Base-by-base conservation (phyloP, 768 basidiomycete genomes). In the Lentinula boryana region DNA sequence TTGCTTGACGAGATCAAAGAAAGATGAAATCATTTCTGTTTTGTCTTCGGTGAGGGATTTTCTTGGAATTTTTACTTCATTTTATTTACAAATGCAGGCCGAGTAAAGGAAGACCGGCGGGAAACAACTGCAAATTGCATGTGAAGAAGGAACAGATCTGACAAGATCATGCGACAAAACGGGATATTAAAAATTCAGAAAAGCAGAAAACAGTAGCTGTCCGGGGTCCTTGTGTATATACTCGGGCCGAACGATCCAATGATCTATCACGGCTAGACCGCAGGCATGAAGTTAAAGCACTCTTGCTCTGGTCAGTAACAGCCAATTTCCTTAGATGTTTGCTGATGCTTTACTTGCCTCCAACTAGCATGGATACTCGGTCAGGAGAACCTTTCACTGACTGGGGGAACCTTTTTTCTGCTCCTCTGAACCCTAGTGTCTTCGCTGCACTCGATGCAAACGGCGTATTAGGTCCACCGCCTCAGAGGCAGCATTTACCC, bases 371-470 rank as follows among this genome's bases (percentile, higher is more conserved):
- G 55, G 55, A 56, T 56, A 40, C 55, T 40, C 38, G 55, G 40
- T 38, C 55, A 56, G 55, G 55, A 41, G 55, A 43, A 18, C 23
- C 38, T 27, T 56, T 56, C 62, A 65, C 74, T 62, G 74, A 79
- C 67, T 90, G 88, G 88, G 73, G 70, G 27, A 74, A 77, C 64
- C 56, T 88, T 18, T 88, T 87, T 70, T 75, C 87, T n/a, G 69
- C 80, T 3, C 84, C 89, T 2, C 75, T 89, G 54, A 79, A 86
- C 62, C 84, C 86, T 5, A 69, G 79, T 48, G 73, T 84, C 36
- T 88, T 87, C 66, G 81, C 84, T 43, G 79, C 81, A 38, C 79
- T 89, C 46, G 79, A 83, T 12, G 81, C 86, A 3, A 84, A 83
- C 66, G 84, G 83, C 65, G 76, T 84, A 50, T 72, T 89, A 43